Evolutionary conservation across 352 stramenopile species (phyloP).

Genomic region (Phytophthora constricta): DNA sequence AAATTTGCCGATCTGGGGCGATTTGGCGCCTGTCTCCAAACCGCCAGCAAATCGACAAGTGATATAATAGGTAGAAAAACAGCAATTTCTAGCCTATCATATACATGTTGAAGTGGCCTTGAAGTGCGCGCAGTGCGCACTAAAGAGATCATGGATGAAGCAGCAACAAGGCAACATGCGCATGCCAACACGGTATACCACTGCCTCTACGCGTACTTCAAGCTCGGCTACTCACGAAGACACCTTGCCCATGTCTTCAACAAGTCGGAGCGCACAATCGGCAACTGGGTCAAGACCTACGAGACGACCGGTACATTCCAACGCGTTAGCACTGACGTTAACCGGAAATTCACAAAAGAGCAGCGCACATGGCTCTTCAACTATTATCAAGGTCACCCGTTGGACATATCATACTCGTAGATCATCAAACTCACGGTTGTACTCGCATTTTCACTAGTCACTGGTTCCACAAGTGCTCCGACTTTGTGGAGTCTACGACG

Average conservation of each 20-base stretch:
- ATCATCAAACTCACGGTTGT: slow-evolving; percentile 14
- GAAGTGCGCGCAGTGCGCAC: too few species aligned
- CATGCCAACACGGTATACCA: slow-evolving; percentile 31
- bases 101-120: too few species aligned
- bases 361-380: slow-evolving; percentile 22
- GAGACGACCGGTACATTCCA: slow-evolving; percentile 23
- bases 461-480: slow-evolving; percentile 1
- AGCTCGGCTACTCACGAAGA: slow-evolving; percentile 19
- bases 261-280: slow-evolving; percentile 29
- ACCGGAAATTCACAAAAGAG: slow-evolving; percentile 19
- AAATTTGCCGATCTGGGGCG: too few species aligned
- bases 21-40: too few species aligned
- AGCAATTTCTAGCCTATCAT: too few species aligned
- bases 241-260: slow-evolving; percentile 31
- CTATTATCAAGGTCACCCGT: slow-evolving; percentile 18
- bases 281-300: slow-evolving; percentile 33
- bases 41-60: too few species aligned
- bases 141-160: too few species aligned
- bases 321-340: background rate
- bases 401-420: slow-evolving; percentile 25
- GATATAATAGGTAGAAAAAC: too few species aligned
- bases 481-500: slow-evolving; percentile 14
- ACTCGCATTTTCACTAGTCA: slow-evolving; percentile 10
- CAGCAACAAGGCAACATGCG: slow-evolving; percentile 17
- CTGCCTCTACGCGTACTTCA: slow-evolving; percentile 30